Evolutionary conservation across 1,284 basidiomycete species (phyloP), one percentile per base, ranked within the genome.

Genomic region (Tilletia caries): DNA sequence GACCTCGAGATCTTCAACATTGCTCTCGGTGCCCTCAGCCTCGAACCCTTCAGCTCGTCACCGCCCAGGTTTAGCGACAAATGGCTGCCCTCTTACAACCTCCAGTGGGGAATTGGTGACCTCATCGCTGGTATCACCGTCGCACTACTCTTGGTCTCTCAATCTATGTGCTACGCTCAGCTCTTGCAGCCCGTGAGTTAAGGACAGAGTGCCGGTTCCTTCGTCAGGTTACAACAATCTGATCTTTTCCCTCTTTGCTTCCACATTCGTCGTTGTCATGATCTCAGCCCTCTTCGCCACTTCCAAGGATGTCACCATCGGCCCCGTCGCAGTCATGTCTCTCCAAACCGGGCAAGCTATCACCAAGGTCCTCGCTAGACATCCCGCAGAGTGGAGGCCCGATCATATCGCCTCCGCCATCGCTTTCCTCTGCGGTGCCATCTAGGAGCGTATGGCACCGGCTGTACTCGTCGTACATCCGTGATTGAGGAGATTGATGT

Each of bases 361-460:
- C 65, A 66, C 74, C 34, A 54, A 70, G n/a, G 79, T 83, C 37
- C 58, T 65, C 25, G 41, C 33, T 23, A 46, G 67, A 32, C 29
- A n/a, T n/a, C 34, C 67, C 20, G 67, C 13, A n/a, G n/a, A n/a
- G n/a, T 81, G 74, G 68, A 34, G 62, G 0, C 65, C 76, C 34
- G 89, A 91, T 4, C 86, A 89, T 69, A 97, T 98, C 74, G 95
- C 92, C 1, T 92, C 90, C 5, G 89, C 89, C 0, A 84, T 97
- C 25, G 91, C 95, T 0, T 91, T 98, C 82, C 87, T 97, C 62
- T 91, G 89, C 82, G 95, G 95, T 48, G 92, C 93, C 83, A 92
- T 96, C 83, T 91, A 93, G n/a, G n/a, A n/a, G n/a, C n/a, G n/a
- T n/a, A n/a, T n/a, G n/a, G n/a, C n/a, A n/a, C n/a, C n/a, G n/a